Percentiles rank a stretch among this genome's conserved stretches.
These are phyloP conservation scores for Magnaporthiopsis rhizophila DNA, from an alignment of 2,329 filamentous ascomycete genomes.

Conservation along the genomic window DNA sequence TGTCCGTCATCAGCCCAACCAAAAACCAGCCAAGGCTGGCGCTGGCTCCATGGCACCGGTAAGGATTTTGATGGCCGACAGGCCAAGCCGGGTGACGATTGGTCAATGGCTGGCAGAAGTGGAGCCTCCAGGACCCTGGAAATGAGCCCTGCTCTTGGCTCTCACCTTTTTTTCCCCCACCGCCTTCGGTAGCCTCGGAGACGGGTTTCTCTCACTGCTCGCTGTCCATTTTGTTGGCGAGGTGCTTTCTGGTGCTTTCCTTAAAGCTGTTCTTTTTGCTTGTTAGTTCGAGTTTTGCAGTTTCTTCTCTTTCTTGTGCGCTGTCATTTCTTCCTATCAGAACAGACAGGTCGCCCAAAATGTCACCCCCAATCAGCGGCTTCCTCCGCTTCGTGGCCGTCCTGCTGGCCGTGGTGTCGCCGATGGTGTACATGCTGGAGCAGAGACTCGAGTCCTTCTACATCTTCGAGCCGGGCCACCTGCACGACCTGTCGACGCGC, in stretches of 20 bases:
- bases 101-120: background rate
- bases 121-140: background rate
- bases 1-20: no score
- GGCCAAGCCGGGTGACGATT: background rate
- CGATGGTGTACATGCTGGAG: conserved; percentile 48
- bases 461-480: conserved; percentile 62
- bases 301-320: background rate
- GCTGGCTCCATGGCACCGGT: background rate
- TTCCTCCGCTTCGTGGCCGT: conserved; percentile 33
- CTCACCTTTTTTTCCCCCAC: background rate
- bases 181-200: conserved; percentile 5
- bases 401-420: conserved; percentile 44
- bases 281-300: background rate
- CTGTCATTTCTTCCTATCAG: background rate
- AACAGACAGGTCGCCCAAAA: background rate
- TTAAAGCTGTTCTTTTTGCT: background rate
- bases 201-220: background rate
- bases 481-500: conserved; percentile 60
- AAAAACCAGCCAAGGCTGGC: no score
- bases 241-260: background rate
- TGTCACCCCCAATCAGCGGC: conserved; percentile 6
- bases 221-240: background rate
- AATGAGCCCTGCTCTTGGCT: background rate
- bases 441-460: conserved; percentile 58
- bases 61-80: background rate